Conservation (phyloP, 2,329 filamentous ascomycete species). For the Aspergillus japonicus region DNA sequence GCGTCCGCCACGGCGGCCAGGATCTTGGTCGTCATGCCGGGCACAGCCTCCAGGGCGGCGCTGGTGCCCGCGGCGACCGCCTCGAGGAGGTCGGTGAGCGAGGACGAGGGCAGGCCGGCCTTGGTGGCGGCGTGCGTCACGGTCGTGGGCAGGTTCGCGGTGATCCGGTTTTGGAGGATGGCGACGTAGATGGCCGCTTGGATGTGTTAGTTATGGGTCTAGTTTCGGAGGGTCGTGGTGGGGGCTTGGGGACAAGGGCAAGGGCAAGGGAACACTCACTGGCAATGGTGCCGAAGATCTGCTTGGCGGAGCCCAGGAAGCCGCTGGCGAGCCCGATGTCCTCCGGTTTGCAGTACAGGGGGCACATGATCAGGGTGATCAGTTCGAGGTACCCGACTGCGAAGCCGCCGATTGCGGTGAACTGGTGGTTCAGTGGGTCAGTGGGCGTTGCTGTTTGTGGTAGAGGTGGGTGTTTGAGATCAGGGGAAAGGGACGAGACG, state of each 20-base stretch:
- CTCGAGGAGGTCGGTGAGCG: not conserved
- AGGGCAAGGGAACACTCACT: not conserved
- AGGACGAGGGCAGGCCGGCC: not conserved
- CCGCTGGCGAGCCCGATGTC: slow-evolving; percentile 5
- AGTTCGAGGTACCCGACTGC: slow-evolving; percentile 5
- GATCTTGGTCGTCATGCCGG: not conserved
- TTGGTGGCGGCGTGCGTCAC: not conserved
- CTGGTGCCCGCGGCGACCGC: not conserved
- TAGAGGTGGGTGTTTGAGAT: not conserved
- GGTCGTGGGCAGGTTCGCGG: not conserved
- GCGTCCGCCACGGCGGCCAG: not conserved
- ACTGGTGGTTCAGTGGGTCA: not conserved
- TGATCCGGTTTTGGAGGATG: not conserved
- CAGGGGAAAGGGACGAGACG: not conserved
- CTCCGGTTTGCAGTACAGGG: not conserved
- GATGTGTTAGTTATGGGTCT: too few species aligned
- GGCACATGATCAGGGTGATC: slow-evolving; percentile 5
- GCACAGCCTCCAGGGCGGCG: not conserved
- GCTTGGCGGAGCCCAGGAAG: slow-evolving; percentile 4
- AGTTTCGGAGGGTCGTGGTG: too few species aligned
- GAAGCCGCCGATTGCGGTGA: slow-evolving; percentile 5
- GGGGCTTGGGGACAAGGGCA: not conserved
- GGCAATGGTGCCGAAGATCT: slow-evolving; percentile 4
- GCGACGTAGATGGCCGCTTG: slow-evolving; percentile 5
- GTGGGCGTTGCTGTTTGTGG: not conserved